phyloP scores from a whole-genome alignment of 2,329 filamentous ascomycete genomes.

The Ceratocystiopsis sp. region DNA sequence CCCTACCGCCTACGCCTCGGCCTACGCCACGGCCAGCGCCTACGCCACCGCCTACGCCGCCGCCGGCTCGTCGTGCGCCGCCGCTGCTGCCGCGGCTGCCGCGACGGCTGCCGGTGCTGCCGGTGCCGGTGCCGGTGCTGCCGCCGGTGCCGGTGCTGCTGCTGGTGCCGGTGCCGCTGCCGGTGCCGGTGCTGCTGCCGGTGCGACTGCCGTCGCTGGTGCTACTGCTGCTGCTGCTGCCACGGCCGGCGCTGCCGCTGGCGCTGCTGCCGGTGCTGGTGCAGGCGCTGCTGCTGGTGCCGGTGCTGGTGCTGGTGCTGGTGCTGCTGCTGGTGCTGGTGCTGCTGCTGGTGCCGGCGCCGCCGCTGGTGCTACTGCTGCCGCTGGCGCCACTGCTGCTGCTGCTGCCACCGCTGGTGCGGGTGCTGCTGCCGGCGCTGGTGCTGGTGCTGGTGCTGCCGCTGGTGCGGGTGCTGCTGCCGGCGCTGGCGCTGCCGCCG shows the following conservation, averaged over 20 bases:
- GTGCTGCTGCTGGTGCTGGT: neutral
- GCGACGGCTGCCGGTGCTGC: too few species aligned
- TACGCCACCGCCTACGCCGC: neutral
- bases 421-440: neutral
- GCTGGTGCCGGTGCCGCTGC: neutral
- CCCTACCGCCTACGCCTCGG: constrained; percentile 1
- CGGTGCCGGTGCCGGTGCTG: neutral
- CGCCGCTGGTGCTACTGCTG: neutral
- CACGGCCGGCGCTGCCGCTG: neutral
- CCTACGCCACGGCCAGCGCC: neutral
- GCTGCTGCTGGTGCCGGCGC: neutral
- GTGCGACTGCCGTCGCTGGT: neutral
- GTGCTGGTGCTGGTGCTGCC: neutral
- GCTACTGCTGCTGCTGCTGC: too few species aligned
- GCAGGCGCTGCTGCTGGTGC: neutral
- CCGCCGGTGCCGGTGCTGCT: neutral
- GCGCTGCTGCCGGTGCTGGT: neutral
- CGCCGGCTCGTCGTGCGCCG: neutral
- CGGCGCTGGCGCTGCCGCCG: neutral
- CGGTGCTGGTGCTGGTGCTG: neutral
- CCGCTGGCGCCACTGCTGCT: neutral
- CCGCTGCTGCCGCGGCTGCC: too few species aligned
- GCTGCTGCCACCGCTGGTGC: neutral
- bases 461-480: neutral
- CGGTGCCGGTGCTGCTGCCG: neutral